These are phyloP conservation scores for Trichothecium roseum DNA, from an alignment of 2,329 filamentous ascomycete genomes.

Conservation along the genomic window DNA sequence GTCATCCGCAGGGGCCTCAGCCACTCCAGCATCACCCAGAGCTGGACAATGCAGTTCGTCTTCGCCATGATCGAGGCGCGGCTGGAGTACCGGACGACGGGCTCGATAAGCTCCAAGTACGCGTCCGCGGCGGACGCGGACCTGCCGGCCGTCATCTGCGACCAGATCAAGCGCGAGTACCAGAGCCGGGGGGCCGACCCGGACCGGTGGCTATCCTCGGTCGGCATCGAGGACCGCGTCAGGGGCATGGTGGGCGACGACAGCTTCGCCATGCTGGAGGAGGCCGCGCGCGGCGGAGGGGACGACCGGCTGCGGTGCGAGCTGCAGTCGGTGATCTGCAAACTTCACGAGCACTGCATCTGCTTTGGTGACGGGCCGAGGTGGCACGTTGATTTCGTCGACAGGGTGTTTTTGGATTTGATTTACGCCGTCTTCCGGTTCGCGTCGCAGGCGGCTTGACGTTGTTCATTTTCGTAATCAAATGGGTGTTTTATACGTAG, in stretches of 20 bases:
- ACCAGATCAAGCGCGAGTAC: slow-evolving; percentile 7
- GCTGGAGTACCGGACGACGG: slow-evolving; percentile 6
- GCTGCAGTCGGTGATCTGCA: slow-evolving; percentile 2
- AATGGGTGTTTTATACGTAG: too few species aligned
- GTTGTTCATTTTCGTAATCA: too few species aligned
- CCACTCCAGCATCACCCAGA: slow-evolving; percentile 6
- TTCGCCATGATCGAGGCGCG: slow-evolving; percentile 8
- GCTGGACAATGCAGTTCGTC: slow-evolving; percentile 5
- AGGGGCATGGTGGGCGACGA: slow-evolving; percentile 1
- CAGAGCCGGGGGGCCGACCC: slow-evolving; percentile 4
- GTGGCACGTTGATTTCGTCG: slow-evolving; percentile 6
- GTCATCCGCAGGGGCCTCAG: slow-evolving; percentile 3
- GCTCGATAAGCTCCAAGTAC: slow-evolving; percentile 6
- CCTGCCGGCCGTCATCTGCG: slow-evolving; percentile 4
- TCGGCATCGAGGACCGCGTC: slow-evolving; percentile 5
- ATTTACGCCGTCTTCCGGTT: neutral
- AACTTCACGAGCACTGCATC: slow-evolving; percentile 5
- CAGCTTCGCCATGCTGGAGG: slow-evolving; percentile 5
- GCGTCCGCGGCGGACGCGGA: slow-evolving; percentile 7
- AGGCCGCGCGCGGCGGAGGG: slow-evolving; percentile 2
- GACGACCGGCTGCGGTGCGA: neutral
- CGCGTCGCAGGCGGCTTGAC: too few species aligned
- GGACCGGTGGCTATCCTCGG: slow-evolving; percentile 6
- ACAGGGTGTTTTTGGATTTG: slow-evolving; percentile 4
- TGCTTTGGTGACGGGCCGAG: slow-evolving; percentile 10